Evolutionary conservation across 2,329 filamentous ascomycete species (phyloP).

Genomic region (Aphanocladium album): DNA sequence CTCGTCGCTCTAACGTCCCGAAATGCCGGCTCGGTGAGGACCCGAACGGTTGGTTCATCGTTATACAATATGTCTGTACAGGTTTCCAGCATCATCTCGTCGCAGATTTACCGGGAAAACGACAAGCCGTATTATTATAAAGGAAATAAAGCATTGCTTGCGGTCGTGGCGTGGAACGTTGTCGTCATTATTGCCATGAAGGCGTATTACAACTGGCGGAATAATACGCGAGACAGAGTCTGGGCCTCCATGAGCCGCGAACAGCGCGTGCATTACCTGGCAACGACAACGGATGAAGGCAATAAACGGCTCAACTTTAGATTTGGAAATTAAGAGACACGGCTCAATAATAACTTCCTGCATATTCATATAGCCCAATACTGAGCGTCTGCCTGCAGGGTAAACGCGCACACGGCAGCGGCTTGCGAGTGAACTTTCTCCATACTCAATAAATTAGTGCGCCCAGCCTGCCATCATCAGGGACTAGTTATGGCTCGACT

Average conservation of each 20-base stretch:
- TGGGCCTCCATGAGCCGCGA: constrained; percentile 43
- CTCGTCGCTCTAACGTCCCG: constrained; percentile 41
- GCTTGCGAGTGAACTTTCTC: too few relatives aligned
- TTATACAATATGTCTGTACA: constrained; percentile 46
- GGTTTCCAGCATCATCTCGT: constrained; percentile 35
- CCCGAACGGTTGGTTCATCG: constrained; percentile 42
- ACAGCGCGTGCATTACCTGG: constrained; percentile 42
- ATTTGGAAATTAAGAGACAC: constrained; percentile 43
- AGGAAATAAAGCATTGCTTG: constrained; percentile 41
- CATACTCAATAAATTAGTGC: not conserved
- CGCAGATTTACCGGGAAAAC: constrained; percentile 45
- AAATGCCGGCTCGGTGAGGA: constrained; percentile 46
- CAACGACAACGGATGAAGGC: constrained; percentile 42
- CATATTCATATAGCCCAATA: too few relatives aligned
- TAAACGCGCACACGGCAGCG: too few relatives aligned
- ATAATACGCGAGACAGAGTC: constrained; percentile 41
- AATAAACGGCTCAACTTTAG: constrained; percentile 48
- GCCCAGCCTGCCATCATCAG: not conserved
- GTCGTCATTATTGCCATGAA: constrained; percentile 38
- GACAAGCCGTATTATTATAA: constrained; percentile 53
- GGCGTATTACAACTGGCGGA: constrained; percentile 25
- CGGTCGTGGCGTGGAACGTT: too few relatives aligned
- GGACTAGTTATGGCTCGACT: not conserved
- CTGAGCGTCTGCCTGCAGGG: too few relatives aligned
- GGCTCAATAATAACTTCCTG: too few relatives aligned